Evolutionary conservation across 306 rosid species (phyloP).

Genomic region (Fragaria vesca): DNA sequence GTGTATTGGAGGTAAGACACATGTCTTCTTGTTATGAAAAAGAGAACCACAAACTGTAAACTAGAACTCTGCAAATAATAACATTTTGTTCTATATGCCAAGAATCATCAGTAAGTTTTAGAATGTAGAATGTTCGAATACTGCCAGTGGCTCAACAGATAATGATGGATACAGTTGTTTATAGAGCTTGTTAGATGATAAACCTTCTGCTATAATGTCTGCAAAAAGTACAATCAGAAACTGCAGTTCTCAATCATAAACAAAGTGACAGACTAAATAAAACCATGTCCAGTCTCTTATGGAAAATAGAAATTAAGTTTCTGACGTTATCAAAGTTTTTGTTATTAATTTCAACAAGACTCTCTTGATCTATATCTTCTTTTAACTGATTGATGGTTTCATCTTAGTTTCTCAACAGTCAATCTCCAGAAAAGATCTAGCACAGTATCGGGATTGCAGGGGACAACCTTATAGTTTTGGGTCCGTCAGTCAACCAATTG

Average conservation of each 20-base stretch:
- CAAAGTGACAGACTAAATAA: not conserved
- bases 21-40: not conserved
- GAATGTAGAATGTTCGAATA: not conserved
- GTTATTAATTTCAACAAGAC: not conserved
- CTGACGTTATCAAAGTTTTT: not conserved
- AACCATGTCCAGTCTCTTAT: not conserved
- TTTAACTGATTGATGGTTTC: not conserved
- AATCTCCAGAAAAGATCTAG: not conserved
- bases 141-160: not conserved
- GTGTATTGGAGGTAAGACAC: slow-evolving; percentile 9
- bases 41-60: not conserved
- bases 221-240: not conserved
- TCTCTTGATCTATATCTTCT: not conserved
- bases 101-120: not conserved
- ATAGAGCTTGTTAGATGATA: not conserved
- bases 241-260: not conserved
- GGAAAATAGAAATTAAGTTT: not conserved
- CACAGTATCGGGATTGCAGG: not conserved
- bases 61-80: not conserved
- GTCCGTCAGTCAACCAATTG: not conserved
- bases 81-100: not conserved
- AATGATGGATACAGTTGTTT: not conserved
- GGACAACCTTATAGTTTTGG: not conserved
- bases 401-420: not conserved
- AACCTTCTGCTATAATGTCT: not conserved